phyloP scores from a whole-genome alignment of 78 protist species.

The Dictyostelium capitatum region DNA sequence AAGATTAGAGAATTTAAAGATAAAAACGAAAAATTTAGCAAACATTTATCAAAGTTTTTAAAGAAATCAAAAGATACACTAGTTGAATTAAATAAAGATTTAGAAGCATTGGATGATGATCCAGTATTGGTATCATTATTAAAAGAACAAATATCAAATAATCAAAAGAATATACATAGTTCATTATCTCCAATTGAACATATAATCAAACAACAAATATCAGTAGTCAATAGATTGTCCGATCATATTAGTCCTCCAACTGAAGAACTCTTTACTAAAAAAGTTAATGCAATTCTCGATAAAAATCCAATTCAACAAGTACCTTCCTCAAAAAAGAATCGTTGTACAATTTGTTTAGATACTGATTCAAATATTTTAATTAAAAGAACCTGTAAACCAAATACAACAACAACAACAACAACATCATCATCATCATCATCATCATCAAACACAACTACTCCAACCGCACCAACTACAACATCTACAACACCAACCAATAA shows the following conservation, averaged over 20 bases:
- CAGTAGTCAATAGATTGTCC: slow-evolving; percentile 19
- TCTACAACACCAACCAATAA: background rate
- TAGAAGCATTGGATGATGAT: slow-evolving; percentile 26
- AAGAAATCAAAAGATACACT: slow-evolving; percentile 16
- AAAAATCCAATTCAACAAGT: slow-evolving; percentile 7
- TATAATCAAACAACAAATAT: slow-evolving; percentile 26
- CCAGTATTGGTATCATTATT: background rate
- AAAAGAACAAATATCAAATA: background rate
- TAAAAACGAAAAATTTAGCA: slow-evolving; percentile 21
- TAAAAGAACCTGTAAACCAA: slow-evolving; percentile 53
- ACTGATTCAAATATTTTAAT: slow-evolving; percentile 5
- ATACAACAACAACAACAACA: background rate
- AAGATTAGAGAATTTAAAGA: slow-evolving; percentile 9
- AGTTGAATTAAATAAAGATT: slow-evolving; percentile 19
- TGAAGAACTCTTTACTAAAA: slow-evolving; percentile 44
- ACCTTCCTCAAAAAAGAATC: background rate
- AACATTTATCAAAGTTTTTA: slow-evolving; percentile 10
- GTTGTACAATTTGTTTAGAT: slow-evolving; percentile 49
- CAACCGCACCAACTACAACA: background rate
- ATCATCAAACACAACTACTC: background rate
- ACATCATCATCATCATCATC: background rate
- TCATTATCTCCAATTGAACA: slow-evolving; percentile 21
- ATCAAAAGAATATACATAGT: background rate
- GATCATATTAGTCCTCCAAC: slow-evolving; percentile 69
- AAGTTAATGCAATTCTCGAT: background rate